phyloP scores from a whole-genome alignment of 208 protist genomes.

The Wallacemonas sp. region DNA sequence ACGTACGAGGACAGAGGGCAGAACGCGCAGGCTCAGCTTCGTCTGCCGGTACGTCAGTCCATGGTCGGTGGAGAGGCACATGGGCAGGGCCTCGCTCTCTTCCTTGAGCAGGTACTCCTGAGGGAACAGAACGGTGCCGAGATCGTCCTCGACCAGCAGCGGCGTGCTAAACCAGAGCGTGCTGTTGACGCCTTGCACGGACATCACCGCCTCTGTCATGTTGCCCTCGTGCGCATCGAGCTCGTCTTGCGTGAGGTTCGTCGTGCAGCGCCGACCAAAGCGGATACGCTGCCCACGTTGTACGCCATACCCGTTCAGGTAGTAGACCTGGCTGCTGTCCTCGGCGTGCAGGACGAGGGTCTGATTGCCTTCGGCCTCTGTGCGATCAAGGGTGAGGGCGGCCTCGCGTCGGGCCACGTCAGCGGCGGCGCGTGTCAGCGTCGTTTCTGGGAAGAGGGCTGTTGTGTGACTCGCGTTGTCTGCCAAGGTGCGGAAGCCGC shows the following conservation, averaged over 20 bases:
- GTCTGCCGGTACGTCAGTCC: conserved; percentile 39
- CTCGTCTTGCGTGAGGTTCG: conserved; percentile 15
- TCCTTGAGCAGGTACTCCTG: conserved; percentile 32
- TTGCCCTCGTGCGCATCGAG: conserved; percentile 1
- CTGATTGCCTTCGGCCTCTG: conserved; percentile 41
- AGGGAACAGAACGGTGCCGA: conserved; percentile 57
- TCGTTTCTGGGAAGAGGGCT: conserved; percentile 40
- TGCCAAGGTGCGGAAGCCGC: conserved; percentile 46
- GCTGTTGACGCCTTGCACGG: conserved; percentile 42
- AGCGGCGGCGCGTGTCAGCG: conserved; percentile 7
- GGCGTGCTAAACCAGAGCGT: conserved; percentile 50
- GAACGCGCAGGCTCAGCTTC: conserved; percentile 37
- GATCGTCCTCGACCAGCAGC: conserved; percentile 60
- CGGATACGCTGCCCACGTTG: conserved; percentile 54
- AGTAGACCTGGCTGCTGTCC: conserved; percentile 56
- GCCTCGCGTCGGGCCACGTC: conserved; percentile 1
- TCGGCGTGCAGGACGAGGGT: conserved; percentile 55
- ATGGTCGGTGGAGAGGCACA: conserved; percentile 56
- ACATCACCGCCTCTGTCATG: conserved; percentile 10
- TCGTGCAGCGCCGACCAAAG: conserved; percentile 57
- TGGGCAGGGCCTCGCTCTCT: conserved; percentile 21
- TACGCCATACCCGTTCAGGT: conserved; percentile 78
- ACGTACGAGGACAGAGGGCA: conserved; percentile 36
- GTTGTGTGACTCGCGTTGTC: conserved; percentile 70
- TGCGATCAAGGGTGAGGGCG: conserved; percentile 27